These are phyloP conservation scores for Polymyxa betae DNA, from an alignment of 208 protist genomes.

Conservation along the genomic window DNA sequence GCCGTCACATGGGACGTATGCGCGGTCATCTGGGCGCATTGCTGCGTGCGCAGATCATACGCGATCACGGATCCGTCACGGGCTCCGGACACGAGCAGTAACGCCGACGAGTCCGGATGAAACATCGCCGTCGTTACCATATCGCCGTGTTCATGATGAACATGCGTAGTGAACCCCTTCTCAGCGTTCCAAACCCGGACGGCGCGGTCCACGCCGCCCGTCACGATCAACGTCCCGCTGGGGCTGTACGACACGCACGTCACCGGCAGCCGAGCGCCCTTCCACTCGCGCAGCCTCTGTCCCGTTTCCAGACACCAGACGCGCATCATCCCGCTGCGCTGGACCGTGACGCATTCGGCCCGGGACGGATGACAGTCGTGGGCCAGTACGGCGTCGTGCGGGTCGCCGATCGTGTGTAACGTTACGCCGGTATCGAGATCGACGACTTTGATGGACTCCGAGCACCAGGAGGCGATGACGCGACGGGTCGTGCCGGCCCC, in stretches of 20 bases:
- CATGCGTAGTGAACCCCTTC: conserved; percentile 45
- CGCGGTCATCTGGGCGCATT: not conserved
- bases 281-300: not conserved
- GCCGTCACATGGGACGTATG: not conserved
- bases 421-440: not conserved
- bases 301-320: conserved; percentile 23
- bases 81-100: not conserved
- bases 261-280: not conserved
- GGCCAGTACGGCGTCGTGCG: not conserved
- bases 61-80: not conserved
- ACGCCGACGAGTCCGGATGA: not conserved
- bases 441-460: conserved; percentile 1
- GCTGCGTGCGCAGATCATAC: not conserved
- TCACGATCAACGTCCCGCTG: conserved; percentile 2
- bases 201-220: conserved; percentile 8
- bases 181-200: conserved; percentile 26
- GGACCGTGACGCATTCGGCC: not conserved
- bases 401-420: not conserved
- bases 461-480: not conserved
- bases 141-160: not conserved
- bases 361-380: not conserved
- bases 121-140: not conserved
- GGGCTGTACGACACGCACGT: not conserved
- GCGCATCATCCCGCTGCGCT: conserved; percentile 30
- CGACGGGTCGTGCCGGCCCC: not conserved